A percentile compares a stretch with the other conserved stretches of the same genome.
phyloP scores from a whole-genome alignment of 257 asterid species.

The Solanum pinnatisectum region DNA sequence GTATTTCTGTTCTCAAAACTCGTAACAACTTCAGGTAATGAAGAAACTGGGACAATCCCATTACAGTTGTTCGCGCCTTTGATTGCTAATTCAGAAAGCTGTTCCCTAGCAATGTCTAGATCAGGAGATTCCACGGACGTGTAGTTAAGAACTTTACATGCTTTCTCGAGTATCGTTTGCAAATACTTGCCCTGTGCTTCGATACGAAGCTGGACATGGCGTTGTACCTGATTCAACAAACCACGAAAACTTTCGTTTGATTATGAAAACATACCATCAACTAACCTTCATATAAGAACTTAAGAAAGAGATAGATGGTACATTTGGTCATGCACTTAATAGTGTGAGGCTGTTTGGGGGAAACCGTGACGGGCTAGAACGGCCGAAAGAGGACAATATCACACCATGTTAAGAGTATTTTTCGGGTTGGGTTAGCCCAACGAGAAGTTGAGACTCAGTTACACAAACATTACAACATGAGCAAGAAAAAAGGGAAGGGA shows the following conservation, averaged over 20 bases:
- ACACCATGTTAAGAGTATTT: not conserved
- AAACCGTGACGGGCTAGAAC: not conserved
- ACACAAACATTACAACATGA: not conserved
- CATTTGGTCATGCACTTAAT: not conserved
- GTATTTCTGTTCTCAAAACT: constrained; percentile 4
- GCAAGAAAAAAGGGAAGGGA: not conserved
- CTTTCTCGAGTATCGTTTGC: constrained; percentile 36
- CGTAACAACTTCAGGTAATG: constrained; percentile 19
- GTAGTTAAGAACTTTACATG: constrained; percentile 7
- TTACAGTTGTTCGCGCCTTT: constrained; percentile 47
- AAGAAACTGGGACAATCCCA: constrained; percentile 20
- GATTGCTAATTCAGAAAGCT: constrained; percentile 42
- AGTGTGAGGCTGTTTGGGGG: not conserved
- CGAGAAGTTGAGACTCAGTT: not conserved
- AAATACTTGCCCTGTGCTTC: constrained; percentile 39
- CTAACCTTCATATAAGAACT: not conserved
- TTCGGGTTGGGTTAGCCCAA: not conserved
- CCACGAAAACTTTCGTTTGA: not conserved
- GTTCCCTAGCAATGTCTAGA: constrained; percentile 56
- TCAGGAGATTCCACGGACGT: constrained; percentile 18
- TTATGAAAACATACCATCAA: not conserved
- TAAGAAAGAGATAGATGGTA: not conserved
- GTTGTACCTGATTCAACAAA: constrained; percentile 22
- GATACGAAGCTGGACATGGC: constrained; percentile 34
- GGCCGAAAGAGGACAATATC: not conserved